Base-by-base conservation (phyloP, 202 grass and related monocot species). In the Thinopyrum obtusiflorum region DNA sequence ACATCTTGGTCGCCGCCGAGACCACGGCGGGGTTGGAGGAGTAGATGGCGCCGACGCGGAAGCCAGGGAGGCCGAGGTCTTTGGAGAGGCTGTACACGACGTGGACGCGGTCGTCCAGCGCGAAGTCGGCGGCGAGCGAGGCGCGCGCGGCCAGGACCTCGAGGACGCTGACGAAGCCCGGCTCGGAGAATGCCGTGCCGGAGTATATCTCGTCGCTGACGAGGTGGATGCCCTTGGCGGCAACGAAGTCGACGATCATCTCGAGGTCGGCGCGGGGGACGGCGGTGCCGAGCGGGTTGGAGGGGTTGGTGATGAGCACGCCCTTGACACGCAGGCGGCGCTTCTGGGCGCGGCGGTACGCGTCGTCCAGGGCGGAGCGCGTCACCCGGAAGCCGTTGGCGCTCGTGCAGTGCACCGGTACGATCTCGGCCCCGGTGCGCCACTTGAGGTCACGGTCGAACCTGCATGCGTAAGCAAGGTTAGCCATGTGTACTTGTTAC, bases 381-480 rank as follows among this genome's bases (percentile, higher is more conserved):
- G 91, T 98, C 85, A 98, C 80, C 4, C 87, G 84, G 85, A 98
- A 98, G 21, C 86, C 86, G 24, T 89, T 86, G 31, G 66, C 79
- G 73, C 93, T 96, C n/a, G 82, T 85, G 85, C 96, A 98, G 85
- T 87, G 93, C 86, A 98, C 90, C 51, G 93, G 93, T 1, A 94
- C 86, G 86, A 98, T 98, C 89, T 96, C 91, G 1, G 87, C 93
- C 26, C 91, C 96, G 61, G 96, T 98, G 80, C 96, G 84, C 93
- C 96, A 98, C 90, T 98, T 98, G 25, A 98, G 93, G 68, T 98
- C 96, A 2, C 96, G 87, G 65, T 98, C 96, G 60, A 98, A 98
- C 26, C 96, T 98, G 90, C 77, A 73, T 62, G 14, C 6, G 68
- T 17, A 33, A 17, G 11, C 61, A 9, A 61, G 4, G 10, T 61